Evolutionary conservation across 257 asterid genomes (phyloP), one percentile per base, ranked within the genome.

Genomic region (Lantana camara): DNA sequence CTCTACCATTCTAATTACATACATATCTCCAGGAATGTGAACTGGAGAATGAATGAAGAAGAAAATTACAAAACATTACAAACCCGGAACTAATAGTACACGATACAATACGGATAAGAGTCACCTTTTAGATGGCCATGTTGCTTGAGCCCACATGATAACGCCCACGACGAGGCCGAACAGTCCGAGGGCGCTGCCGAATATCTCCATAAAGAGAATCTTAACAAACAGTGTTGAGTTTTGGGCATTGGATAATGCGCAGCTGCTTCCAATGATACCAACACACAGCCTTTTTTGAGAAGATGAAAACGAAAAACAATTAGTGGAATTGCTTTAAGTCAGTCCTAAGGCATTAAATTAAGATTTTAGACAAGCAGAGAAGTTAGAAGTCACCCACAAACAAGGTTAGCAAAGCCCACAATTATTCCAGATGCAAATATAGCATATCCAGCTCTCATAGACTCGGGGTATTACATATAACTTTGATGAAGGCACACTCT

Each of bases 91-190:
- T 3, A 44, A 48, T 46, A 32, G 58, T 17, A 45, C 32, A 45
- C 5, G 23, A 12, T 41, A 54, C 37, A 52, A 17, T 27, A 3
- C 16, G 32, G 2, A 27, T 2, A 16, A 38, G 32, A 27, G 66
- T 82, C 77, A 75, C 52, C 63, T 79, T 75, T 62, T 80, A 32
- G 88, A 38, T 22, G 95, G 96, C 91, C 95, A 88, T 68, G 95
- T 79, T 63, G 96, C 96, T 80, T 85, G 96, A 57, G 96, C 95
- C 0, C 95, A 88, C 89, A 85, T 88, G 77, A 88, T 88, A 70
- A 88, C 85, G 75, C 95, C 95, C 53, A 85, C 95, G 35, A 85
- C 85, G 37, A 85, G 95, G 9, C 95, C 95, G 8, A 88, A 88
- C 61, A 88, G 71, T 16, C 96, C 96, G 47, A 88, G 83, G 52